Evolutionary conservation across 495 filamentous ascomycete genomes (phyloP), one percentile per base, ranked within the genome.

Genomic region (Aspergillus baeticus): DNA sequence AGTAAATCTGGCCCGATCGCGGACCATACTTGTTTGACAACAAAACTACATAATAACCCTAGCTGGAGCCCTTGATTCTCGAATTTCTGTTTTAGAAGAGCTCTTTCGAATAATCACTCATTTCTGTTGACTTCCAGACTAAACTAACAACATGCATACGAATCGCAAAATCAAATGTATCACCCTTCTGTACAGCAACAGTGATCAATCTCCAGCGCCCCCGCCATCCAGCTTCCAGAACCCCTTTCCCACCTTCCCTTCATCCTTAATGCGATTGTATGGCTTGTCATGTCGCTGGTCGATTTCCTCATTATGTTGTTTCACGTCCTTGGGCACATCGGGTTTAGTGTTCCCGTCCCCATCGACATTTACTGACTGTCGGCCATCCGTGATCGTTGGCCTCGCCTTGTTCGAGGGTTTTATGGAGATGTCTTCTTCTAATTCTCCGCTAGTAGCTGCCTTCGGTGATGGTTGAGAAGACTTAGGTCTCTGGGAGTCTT

Each of bases 321-420:
- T 73, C 46, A 76, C 75, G 52, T 76, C 75, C 34, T 68, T 57
- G 1, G 73, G 72, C 5, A 73, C 44, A 63, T 74, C 64, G 0
- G 65, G 39, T 8, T 60, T 55, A 11, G 44, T 20, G 5, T 69
- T 64, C 0, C 75, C 75, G 5, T 69, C 53, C 6, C 45, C 20
- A 46, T 77, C 72, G 2, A 69, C 53, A 29, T 73, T 64, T 4
- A 65, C 65, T 0, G 72, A 70, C 37, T 70, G 62, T 3, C 50
- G 58, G 1, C 70, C 69, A 36, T 70, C 67, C 14, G 46, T 60
- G 8, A 77, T 66, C 14, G 72, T 75, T 3, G 75, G 72, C 3
- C 58, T 55, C 5, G 75, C 72, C 1, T 72, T 68, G 57, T 76
- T 76, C 20, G 72, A 75, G 1, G 72, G 68, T 14, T 8, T 54